Conservation (phyloP, 1,284 basidiomycete genomes). For the Earliella scabrosa region DNA sequence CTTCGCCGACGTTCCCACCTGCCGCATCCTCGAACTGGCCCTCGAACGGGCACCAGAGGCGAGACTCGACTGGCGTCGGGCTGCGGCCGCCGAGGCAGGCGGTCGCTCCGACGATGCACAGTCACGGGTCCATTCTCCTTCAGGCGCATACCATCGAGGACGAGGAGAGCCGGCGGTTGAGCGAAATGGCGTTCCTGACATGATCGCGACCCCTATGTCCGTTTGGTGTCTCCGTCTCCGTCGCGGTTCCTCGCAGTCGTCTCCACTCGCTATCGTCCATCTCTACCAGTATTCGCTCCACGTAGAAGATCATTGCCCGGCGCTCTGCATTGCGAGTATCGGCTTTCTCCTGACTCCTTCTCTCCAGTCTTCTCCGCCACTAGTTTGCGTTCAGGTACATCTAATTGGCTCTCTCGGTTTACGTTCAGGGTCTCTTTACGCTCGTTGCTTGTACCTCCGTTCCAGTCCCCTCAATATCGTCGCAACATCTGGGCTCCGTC, state of each 20-base stretch:
- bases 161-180: slow-evolving; percentile 66
- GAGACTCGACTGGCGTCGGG: slow-evolving; percentile 19
- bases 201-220: slow-evolving; percentile 23
- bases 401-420: neutral
- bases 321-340: too few relatives aligned
- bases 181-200: slow-evolving; percentile 67
- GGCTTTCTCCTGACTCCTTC: too few relatives aligned
- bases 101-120: slow-evolving; percentile 63
- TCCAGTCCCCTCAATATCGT: too few relatives aligned
- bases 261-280: too few relatives aligned
- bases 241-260: neutral
- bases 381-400: neutral
- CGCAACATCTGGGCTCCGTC: too few relatives aligned
- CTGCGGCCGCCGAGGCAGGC: slow-evolving; percentile 39
- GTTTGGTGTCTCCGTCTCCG: neutral
- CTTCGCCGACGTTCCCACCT: slow-evolving; percentile 13
- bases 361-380: neutral
- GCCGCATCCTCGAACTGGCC: neutral
- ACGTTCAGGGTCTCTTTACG: too few relatives aligned
- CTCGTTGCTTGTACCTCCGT: too few relatives aligned
- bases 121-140: slow-evolving; percentile 53
- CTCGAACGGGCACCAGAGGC: neutral
- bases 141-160: slow-evolving; percentile 61
- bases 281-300: too few relatives aligned
- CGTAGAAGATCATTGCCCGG: too few relatives aligned